A percentile compares a stretch with the other conserved stretches of the same genome.
Evolutionary conservation across 495 filamentous ascomycete genomes (phyloP).

Genomic region (Hyaloscypha hepaticicola): DNA sequence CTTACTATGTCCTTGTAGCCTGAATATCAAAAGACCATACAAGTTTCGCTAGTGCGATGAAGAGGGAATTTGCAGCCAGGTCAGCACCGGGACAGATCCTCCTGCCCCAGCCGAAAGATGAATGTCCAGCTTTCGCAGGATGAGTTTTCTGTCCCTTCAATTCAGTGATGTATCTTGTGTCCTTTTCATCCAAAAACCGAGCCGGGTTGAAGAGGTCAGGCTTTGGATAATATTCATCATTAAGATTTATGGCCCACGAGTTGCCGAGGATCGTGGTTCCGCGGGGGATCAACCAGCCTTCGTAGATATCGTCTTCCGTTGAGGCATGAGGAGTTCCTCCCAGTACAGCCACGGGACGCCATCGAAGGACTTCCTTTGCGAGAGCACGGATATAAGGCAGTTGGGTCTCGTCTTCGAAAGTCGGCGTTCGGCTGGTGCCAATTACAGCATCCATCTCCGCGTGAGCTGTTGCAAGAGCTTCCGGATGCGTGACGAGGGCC

Average conservation of each 20-base stretch:
- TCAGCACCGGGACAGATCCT: slow-evolving; percentile 49
- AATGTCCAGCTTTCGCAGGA: slow-evolving; percentile 44
- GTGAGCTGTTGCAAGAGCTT: slow-evolving; percentile 44
- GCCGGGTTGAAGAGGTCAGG: slow-evolving; percentile 56
- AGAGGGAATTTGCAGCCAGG: slow-evolving; percentile 45
- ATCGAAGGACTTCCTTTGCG: slow-evolving; percentile 51
- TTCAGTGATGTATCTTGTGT: slow-evolving; percentile 14
- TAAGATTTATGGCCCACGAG: slow-evolving; percentile 61
- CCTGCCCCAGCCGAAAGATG: slow-evolving; percentile 51
- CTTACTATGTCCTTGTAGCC: neutral
- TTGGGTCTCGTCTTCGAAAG: slow-evolving; percentile 42
- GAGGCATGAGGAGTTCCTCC: slow-evolving; percentile 60
- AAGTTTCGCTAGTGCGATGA: slow-evolving; percentile 44
- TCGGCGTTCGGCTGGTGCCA: slow-evolving; percentile 42
- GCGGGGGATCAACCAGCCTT: slow-evolving; percentile 49
- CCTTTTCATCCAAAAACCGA: slow-evolving; percentile 45
- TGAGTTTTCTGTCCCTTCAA: slow-evolving; percentile 34
- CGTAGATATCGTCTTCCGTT: slow-evolving; percentile 55
- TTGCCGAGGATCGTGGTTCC: slow-evolving; percentile 51
- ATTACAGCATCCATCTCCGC: slow-evolving; percentile 47
- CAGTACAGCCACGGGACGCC: slow-evolving; percentile 50
- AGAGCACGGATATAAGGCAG: slow-evolving; percentile 48
- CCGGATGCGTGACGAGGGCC: slow-evolving; percentile 44
- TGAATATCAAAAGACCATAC: slow-evolving; percentile 47
- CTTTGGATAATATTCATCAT: slow-evolving; percentile 58